Evolutionary conservation across 2,329 filamentous ascomycete species (phyloP).

Genomic region (Cryphonectria japonica): DNA sequence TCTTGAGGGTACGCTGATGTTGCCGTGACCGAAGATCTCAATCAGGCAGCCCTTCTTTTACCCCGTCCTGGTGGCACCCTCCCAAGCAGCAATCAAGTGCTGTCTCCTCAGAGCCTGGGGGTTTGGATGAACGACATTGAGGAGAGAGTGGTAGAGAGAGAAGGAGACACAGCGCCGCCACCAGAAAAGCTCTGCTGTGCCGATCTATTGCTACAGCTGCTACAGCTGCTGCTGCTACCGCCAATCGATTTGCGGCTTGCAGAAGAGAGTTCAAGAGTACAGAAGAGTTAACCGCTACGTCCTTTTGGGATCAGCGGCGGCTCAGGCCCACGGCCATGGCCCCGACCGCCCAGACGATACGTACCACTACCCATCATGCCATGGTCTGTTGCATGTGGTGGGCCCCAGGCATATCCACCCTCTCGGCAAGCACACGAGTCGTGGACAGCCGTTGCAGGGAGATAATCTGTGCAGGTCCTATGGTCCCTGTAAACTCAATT

Average conservation of each 20-base stretch:
- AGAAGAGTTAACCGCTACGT: background rate
- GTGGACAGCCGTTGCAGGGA: slow-evolving; percentile 12
- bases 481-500: background rate
- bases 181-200: slow-evolving; percentile 5
- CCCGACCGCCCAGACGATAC: slow-evolving; percentile 21
- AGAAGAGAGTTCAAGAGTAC: background rate
- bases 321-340: slow-evolving; percentile 23
- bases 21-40: background rate
- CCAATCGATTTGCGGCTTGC: slow-evolving; percentile 15
- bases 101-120: background rate
- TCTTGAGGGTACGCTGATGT: background rate
- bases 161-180: background rate
- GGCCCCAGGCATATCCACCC: slow-evolving; percentile 13
- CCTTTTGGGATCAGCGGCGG: slow-evolving; percentile 20
- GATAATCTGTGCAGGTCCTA: slow-evolving; percentile 1
- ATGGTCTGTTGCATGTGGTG: slow-evolving; percentile 8
- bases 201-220: slow-evolving; percentile 4
- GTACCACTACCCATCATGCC: background rate
- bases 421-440: slow-evolving; percentile 22
- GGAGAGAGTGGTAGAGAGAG: background rate
- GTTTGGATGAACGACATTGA: too few species aligned
- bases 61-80: background rate
- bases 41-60: background rate
- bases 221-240: background rate
- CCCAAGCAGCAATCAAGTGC: background rate